Base-by-base conservation (phyloP, 208 protist genomes). In the Porcisia hertigi region DNA sequence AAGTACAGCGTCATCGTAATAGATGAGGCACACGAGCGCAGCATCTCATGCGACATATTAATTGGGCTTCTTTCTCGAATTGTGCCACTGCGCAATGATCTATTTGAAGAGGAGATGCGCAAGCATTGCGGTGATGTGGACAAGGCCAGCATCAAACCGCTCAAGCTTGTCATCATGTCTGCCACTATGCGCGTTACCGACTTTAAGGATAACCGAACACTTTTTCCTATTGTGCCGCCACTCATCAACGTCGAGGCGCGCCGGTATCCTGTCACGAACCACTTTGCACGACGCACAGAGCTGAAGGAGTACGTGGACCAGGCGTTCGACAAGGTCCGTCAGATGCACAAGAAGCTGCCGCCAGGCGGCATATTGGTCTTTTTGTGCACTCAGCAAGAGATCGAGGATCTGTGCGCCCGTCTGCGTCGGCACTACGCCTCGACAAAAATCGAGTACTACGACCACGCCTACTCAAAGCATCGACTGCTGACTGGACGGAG, bases 41-140 rank as follows among this genome's bases (percentile, higher is more conserved):
- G 91, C 73, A 86, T 98, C 39, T 92, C 92, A 34, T 93, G 92
- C 71, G 99, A 99, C 86, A 95, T 99, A 49, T 88, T 99, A 18
- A 94, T 99, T 73, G 99, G 99, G 18, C 82, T 99, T 12, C 89
- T 99, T 9, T 99, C 99, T 1, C 98, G 99, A 43, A 98, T 99
- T 58, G 94, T 99, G 12, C 96, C 94, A 11, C 86, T 99, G 52
- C 93, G 98, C 52, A 94, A 96, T 75, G 92, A 98, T 76, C 80
- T 98, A 34, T 91, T 90, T 54, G 69, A 87, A 36, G 90, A 97
- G 81, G 88, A 96, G 72, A 65, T 95, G 30, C 73, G 75, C 18
- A 82, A 81, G 76, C 72, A 85, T 77, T 73, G 83, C 69, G 89
- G 90, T 16, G 81, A 90, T 54, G 73, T 86, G 4, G 45, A 73